phyloP scores from a whole-genome alignment of 2,329 filamentous ascomycete genomes.

The Rachicladosporium sp. region DNA sequence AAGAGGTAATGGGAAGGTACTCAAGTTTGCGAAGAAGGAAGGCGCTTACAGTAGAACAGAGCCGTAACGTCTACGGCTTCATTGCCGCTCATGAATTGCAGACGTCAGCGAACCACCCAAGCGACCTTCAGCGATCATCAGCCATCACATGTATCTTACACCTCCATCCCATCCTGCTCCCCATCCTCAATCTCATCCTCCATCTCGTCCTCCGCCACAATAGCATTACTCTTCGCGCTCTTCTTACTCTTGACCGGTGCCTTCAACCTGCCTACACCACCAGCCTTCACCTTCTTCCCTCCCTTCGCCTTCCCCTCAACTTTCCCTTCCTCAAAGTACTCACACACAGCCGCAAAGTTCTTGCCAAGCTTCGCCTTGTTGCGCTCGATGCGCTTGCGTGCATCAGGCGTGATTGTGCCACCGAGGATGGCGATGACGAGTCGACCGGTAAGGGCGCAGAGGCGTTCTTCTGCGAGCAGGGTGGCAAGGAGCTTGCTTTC shows the following conservation, averaged over 20 bases:
- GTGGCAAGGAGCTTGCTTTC: conserved; percentile 43
- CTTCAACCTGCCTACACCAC: conserved; percentile 22
- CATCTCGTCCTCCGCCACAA: conserved; percentile 29
- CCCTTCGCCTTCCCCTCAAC: conserved; percentile 35
- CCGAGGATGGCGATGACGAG: conserved; percentile 70
- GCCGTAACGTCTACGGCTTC: too few species aligned
- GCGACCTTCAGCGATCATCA: too few species aligned
- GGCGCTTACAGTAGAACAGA: too few species aligned
- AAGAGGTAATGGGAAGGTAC: too few species aligned
- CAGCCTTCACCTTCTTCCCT: conserved; percentile 31
- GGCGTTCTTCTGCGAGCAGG: conserved; percentile 67
- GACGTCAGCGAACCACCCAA: too few species aligned
- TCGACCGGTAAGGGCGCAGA: conserved; percentile 78
- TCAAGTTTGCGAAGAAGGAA: too few species aligned
- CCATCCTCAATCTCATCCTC: conserved; percentile 31
- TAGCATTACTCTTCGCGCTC: conserved; percentile 29
- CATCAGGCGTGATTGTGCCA: conserved; percentile 57
- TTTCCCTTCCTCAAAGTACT: conserved; percentile 60
- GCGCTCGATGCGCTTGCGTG: conserved; percentile 59
- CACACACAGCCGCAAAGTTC: conserved; percentile 76
- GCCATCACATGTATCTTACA: too few species aligned
- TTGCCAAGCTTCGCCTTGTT: conserved; percentile 71
- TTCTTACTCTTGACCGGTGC: conserved; percentile 30
- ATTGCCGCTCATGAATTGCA: too few species aligned
- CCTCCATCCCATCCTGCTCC: conserved; percentile 23